Base-by-base conservation (phyloP, 306 rosid genomes). In the Morella rubra region DNA sequence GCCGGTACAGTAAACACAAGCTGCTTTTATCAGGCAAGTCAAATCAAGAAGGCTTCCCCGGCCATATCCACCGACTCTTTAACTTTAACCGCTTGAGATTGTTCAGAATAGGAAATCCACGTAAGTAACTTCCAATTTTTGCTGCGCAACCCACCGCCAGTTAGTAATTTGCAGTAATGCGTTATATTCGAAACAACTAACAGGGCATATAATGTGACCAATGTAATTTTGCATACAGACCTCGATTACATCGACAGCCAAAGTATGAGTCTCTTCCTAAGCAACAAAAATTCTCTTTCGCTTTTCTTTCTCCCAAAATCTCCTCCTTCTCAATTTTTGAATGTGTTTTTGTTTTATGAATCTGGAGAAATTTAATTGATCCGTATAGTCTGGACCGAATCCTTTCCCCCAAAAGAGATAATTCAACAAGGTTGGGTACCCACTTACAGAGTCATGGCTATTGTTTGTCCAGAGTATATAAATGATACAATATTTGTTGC, bases 41-140 rank as follows among this genome's bases (percentile, higher is more conserved):
- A 71, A 71, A 44, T 46, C 61, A 49, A 71, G 22, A 71, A 71
- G 75, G 59, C 60, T 22, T 8, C 6, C 10, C 24, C 16, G 20
- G 51, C 45, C 75, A 24, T 37, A 20, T 49, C 45, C 75, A 49
- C 24, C 0, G 44, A 49, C 62, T 15, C 11, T 50, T n/a, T 45
- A 71, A 71, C 61, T 71, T 44, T 44, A 71, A 42, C 32, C 51
- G 46, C 61, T 51, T 71, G 44, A 71, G 75, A 71, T 51, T 71
- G 12, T 12, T 42, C 6, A 71, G n/a, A 51, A 14, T 5, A n/a
- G n/a, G n/a, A n/a, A n/a, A n/a, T n/a, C n/a, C n/a, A n/a, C n/a
- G n/a, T n/a, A n/a, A n/a, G n/a, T n/a, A n/a, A n/a, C n/a, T n/a
- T n/a, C n/a, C n/a, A n/a, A n/a, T n/a, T n/a, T n/a, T n/a, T n/a